Conservation (phyloP, 2,329 filamentous ascomycete species). For the Alternaria infectoria region DNA sequence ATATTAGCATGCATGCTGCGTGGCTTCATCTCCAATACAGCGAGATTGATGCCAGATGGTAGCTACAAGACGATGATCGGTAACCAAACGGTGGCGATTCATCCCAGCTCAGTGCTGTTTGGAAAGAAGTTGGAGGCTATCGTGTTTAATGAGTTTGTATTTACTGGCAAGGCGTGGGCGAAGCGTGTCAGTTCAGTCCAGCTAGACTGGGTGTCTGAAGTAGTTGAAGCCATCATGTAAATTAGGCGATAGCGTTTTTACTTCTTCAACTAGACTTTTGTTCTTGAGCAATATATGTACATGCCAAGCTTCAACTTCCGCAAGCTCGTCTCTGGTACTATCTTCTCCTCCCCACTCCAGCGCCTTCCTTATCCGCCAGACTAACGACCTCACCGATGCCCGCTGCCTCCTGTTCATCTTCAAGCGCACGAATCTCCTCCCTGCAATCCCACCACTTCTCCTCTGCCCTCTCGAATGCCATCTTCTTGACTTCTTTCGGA, state of each 20-base stretch:
- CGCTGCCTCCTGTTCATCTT: slow-evolving; percentile 95
- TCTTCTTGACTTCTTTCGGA: slow-evolving; percentile 89
- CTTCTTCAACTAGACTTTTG: not conserved
- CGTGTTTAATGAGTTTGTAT: slow-evolving; percentile 70
- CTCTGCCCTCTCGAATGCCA: slow-evolving; percentile 88
- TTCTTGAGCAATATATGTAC: not conserved
- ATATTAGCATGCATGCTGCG: slow-evolving; percentile 65
- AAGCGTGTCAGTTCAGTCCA: slow-evolving; percentile 67
- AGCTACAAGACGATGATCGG: slow-evolving; percentile 67
- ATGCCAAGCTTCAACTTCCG: not conserved
- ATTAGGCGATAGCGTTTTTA: not conserved
- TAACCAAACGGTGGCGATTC: slow-evolving; percentile 68
- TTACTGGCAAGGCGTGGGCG: slow-evolving; percentile 68
- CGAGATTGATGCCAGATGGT: slow-evolving; percentile 64
- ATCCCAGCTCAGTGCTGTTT: slow-evolving; percentile 66
- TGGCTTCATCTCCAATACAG: slow-evolving; percentile 67
- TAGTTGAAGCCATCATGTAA: slow-evolving; percentile 45
- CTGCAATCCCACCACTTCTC: slow-evolving; percentile 99
- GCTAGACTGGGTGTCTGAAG: slow-evolving; percentile 66
- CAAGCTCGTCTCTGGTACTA: slow-evolving; percentile 13
- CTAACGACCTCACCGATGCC: slow-evolving; percentile 95
- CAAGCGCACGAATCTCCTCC: slow-evolving; percentile 87
- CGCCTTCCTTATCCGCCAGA: slow-evolving; percentile 71
- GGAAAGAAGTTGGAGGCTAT: slow-evolving; percentile 65
- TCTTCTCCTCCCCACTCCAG: slow-evolving; percentile 41